Evolutionary conservation across 1,284 basidiomycete species (phyloP), one percentile per base, ranked within the genome.

Genomic region (Hypsizygus ulmarius): DNA sequence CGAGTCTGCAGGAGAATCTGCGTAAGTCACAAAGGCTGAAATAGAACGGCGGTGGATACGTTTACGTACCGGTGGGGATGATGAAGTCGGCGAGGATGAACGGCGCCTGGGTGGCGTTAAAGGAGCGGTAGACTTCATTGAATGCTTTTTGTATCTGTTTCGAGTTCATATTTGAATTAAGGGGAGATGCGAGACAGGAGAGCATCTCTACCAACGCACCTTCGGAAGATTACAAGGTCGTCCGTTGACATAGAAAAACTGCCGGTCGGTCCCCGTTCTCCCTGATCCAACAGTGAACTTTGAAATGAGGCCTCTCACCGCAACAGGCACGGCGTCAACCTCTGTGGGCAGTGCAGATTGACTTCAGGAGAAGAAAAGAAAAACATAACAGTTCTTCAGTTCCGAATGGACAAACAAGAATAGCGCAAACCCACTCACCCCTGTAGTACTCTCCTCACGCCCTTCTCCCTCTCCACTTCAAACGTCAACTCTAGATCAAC

Each of bases 221-320:
- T 91, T 93, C 3, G 75, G 69, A 2, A 89, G 75, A 50, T 82
- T 82, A 63, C 92, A 97, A 0, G 97, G 96, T 27, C 97, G 73
- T 0, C 93, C 92, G 60, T 99, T 99, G 59, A 99, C 77, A 62
- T 88, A 99, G 68, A 93, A 93, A 67, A 90, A 98, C 59, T 98
- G 96, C 1, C 95, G 72, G 63, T 98, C 97, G 0, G 84, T 78
- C 9, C 83, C 82, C 1, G 81, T 77, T 28, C 93, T 72, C 2
- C 95, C 96, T 46, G 80, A 78, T 0, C 83, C 84, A 1, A 81
- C 66, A 0, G 76, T 59, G 47, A 93, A 93, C 58, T 84, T 88
- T 4, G 92, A 95, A 28, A 93, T 79, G 1, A 93, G 69, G 1
- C 93, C 93, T 27, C 74, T 75, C 0, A 93, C 78, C 9, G 66